Percentiles rank a stretch among this genome's conserved stretches.
These are phyloP conservation scores for Botrytis tulipae DNA, from an alignment of 2,329 filamentous ascomycete genomes.

Conservation along the genomic window DNA sequence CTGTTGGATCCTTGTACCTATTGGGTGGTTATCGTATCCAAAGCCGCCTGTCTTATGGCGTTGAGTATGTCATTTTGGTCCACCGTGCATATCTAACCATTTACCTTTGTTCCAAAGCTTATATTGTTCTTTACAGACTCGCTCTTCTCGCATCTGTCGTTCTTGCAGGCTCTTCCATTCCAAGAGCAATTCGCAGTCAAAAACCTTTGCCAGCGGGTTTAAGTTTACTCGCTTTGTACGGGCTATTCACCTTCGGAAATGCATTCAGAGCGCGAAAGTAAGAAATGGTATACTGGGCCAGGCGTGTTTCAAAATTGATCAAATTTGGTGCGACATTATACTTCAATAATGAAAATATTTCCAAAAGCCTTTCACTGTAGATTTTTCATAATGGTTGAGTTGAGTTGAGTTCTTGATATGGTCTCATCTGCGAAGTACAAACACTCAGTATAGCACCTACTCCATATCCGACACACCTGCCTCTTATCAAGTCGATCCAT, in stretches of 20 bases:
- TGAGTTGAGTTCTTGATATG: conserved; percentile 11
- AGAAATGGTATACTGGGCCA: conserved; percentile 35
- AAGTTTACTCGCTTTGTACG: conserved; percentile 75
- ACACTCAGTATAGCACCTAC: not conserved
- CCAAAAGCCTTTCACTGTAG: not conserved
- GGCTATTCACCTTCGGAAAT: conserved; percentile 74
- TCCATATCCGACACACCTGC: not conserved
- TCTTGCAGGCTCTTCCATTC: conserved; percentile 79
- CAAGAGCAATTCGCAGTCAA: conserved; percentile 75
- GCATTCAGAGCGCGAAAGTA: conserved; percentile 48
- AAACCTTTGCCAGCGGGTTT: conserved; percentile 84
- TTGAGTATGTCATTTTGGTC: conserved; percentile 51
- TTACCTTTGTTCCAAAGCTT: conserved; percentile 1
- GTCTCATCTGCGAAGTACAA: not conserved
- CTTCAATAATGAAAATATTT: not conserved
- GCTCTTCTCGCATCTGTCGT: conserved; percentile 86
- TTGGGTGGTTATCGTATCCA: conserved; percentile 80
- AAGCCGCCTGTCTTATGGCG: conserved; percentile 71
- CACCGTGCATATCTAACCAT: not conserved
- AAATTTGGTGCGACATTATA: not conserved
- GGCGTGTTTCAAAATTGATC: conserved; percentile 35
- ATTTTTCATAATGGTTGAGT: not conserved
- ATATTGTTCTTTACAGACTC: conserved; percentile 43
- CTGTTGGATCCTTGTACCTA: conserved; percentile 73
- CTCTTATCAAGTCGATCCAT: not conserved